A percentile compares a stretch with the other conserved stretches of the same genome.
phyloP scores from a whole-genome alignment of 371 early-diverging fungal genomes.

The Sporodiniella umbellata region DNA sequence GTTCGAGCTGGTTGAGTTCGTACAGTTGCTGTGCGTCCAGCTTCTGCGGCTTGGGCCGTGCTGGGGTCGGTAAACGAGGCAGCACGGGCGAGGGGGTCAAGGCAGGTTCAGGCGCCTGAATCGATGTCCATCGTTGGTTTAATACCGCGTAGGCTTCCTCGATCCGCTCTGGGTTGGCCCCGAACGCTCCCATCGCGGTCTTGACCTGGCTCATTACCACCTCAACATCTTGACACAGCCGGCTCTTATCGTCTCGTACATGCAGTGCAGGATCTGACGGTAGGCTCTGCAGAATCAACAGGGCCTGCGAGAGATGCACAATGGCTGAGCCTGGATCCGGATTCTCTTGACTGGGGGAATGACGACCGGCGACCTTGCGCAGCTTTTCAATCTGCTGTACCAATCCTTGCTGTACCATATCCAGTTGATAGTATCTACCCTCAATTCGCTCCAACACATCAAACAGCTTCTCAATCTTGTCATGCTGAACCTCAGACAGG shows the following conservation, averaged over 20 bases:
- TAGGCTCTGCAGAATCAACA: conserved; percentile 28
- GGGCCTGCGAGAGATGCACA: conserved; percentile 25
- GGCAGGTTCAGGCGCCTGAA: neutral
- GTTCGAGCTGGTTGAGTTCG: conserved; percentile 51
- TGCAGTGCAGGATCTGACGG: conserved; percentile 27
- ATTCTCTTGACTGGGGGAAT: no score
- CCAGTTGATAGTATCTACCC: conserved; percentile 33
- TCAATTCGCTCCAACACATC: conserved; percentile 50
- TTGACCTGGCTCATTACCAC: conserved; percentile 16
- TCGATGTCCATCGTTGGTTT: conserved; percentile 17
- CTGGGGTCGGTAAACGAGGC: neutral
- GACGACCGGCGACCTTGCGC: conserved; percentile 16
- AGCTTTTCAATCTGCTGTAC: conserved; percentile 31
- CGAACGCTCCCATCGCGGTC: conserved; percentile 7
- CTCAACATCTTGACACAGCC: conserved; percentile 27
- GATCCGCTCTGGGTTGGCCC: neutral
- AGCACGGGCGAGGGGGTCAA: neutral
- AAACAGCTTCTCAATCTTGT: conserved; percentile 39
- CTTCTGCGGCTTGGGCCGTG: neutral
- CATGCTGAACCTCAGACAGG: conserved; percentile 36
- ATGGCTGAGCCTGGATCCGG: no score
- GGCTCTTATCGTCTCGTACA: conserved; percentile 25
- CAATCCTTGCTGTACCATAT: conserved; percentile 34
- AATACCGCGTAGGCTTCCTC: conserved; percentile 7
- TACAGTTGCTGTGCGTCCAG: conserved; percentile 2